Conservation (phyloP, 768 basidiomycete genomes). For the Neoboletus subvelutipes region DNA sequence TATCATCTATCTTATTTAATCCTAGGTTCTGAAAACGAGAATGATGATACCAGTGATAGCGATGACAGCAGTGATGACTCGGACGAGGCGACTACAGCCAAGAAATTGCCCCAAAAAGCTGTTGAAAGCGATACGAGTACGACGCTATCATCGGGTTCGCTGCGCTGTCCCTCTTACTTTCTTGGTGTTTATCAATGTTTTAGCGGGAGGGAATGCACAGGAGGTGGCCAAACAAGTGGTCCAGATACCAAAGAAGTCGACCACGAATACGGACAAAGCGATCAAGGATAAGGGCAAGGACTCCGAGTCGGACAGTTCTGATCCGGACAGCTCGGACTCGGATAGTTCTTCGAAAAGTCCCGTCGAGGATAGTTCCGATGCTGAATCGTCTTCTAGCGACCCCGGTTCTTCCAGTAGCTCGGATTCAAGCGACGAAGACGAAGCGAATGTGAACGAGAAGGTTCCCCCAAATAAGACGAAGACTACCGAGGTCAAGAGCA, state of each 20-base stretch:
- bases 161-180: not conserved
- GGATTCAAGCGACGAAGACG: constrained; percentile 16
- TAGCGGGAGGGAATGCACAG: constrained; percentile 14
- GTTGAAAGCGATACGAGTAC: constrained; percentile 38
- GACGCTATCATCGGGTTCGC: constrained; percentile 39
- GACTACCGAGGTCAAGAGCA: not conserved
- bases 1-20: not conserved
- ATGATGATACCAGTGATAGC: constrained; percentile 12
- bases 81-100: not conserved
- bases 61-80: constrained; percentile 10
- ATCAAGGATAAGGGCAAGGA: not conserved
- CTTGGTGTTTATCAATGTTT: not conserved
- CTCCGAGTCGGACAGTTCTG: constrained; percentile 14
- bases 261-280: not conserved
- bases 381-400: constrained; percentile 14
- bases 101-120: constrained; percentile 6
- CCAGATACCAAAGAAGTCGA: constrained; percentile 1
- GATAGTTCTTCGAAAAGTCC: constrained; percentile 15
- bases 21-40: constrained; percentile 18
- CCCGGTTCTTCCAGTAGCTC: constrained; percentile 15
- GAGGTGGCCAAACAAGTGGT: not conserved
- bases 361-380: constrained; percentile 14
- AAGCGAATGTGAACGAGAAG: constrained; percentile 1
- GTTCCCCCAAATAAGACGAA: constrained; percentile 1
- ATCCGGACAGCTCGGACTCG: constrained; percentile 18